Conservation (phyloP, 345 rosid genomes). For the Lenwebbia sp. region DNA sequence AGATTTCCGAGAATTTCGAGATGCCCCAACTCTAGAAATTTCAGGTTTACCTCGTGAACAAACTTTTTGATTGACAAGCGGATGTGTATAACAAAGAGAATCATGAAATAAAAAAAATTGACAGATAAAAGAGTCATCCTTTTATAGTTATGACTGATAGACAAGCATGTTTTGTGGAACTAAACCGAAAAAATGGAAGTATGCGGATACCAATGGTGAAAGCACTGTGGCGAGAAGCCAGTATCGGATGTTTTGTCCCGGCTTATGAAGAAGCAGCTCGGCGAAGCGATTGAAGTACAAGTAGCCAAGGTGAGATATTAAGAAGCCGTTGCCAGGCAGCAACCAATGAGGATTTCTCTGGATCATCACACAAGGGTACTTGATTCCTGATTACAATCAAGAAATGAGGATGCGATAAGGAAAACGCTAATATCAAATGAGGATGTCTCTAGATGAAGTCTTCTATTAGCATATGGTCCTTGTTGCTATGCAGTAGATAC, state of each 20-base stretch:
- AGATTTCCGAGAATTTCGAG: conserved; percentile 12
- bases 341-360: conserved; percentile 20
- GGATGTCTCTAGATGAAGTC: neutral
- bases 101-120: neutral
- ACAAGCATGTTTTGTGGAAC: neutral
- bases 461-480: neutral
- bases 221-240: conserved; percentile 12
- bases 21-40: conserved; percentile 14
- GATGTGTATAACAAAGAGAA: neutral
- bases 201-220: conserved; percentile 18
- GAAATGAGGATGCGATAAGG: neutral
- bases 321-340: neutral
- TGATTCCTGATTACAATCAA: conserved; percentile 6
- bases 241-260: conserved; percentile 13
- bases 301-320: neutral
- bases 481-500: neutral
- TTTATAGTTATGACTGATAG: neutral
- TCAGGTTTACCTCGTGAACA: neutral
- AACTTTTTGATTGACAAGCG: neutral
- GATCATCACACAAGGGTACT: conserved; percentile 22
- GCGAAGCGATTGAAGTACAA: conserved; percentile 17
- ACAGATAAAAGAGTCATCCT: neutral
- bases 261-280: conserved; percentile 21
- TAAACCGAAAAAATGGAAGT: neutral
- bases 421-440: neutral